These are phyloP conservation scores for Penicillium griseofulvum DNA, from an alignment of 2,329 filamentous ascomycete species.

Conservation along the genomic window DNA sequence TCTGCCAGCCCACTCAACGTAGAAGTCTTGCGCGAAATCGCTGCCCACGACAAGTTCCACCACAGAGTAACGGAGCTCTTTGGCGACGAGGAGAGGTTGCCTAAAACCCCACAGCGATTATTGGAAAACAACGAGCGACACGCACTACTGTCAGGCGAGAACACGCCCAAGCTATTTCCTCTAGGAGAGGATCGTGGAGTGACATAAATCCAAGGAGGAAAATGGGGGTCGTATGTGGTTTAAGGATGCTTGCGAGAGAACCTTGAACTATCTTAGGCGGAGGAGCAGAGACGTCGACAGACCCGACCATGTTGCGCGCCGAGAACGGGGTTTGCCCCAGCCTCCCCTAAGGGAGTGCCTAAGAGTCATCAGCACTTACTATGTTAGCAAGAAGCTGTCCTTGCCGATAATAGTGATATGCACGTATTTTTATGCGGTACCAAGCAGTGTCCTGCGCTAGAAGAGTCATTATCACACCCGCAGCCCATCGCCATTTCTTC, in stretches of 20 bases:
- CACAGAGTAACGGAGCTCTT: conserved; percentile 38
- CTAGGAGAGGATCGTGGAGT: not conserved
- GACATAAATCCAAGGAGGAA: not conserved
- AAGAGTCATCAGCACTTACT: conserved; percentile 35
- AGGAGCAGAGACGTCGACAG: not conserved
- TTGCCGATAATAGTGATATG: conserved; percentile 27
- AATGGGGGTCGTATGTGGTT: conserved; percentile 7
- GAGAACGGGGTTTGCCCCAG: conserved; percentile 5
- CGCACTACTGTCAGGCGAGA: conserved; percentile 2
- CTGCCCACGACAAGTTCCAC: conserved; percentile 35
- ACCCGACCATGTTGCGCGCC: conserved; percentile 1
- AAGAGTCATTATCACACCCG: conserved; percentile 41
- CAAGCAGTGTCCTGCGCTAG: conserved; percentile 36
- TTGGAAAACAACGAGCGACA: not conserved
- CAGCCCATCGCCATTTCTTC: conserved; percentile 38
- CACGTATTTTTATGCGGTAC: conserved; percentile 35
- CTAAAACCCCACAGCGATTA: not conserved
- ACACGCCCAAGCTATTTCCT: not conserved
- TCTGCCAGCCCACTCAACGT: conserved; percentile 43
- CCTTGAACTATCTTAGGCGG: not conserved
- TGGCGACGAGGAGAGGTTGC: conserved; percentile 24
- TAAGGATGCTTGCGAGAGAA: conserved; percentile 4
- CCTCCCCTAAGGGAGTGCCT: conserved; percentile 30
- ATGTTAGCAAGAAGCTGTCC: conserved; percentile 31
- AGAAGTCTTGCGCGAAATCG: too few relatives aligned